Evolutionary conservation across 768 basidiomycete genomes (phyloP).

Genomic region (Psilocybe subaeruginosa): DNA sequence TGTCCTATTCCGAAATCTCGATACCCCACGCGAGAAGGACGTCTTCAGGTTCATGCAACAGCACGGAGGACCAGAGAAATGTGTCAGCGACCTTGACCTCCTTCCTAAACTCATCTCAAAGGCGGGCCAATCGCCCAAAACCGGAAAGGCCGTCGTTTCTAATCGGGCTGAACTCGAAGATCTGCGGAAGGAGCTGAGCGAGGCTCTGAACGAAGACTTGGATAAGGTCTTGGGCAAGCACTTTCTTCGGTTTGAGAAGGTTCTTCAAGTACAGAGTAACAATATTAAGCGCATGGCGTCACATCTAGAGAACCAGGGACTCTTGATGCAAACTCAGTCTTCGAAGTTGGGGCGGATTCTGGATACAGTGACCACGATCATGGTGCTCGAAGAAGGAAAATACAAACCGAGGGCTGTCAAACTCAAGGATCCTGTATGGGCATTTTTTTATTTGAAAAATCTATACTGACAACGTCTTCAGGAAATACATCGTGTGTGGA

Average conservation of each 20-base stretch:
- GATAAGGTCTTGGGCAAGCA: slow-evolving; percentile 10
- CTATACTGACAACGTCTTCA: neutral
- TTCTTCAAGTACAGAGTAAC: slow-evolving; percentile 13
- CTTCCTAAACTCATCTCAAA: slow-evolving; percentile 29
- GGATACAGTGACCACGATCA: slow-evolving; percentile 9
- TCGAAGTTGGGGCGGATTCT: slow-evolving; percentile 10
- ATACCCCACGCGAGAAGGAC: slow-evolving; percentile 35
- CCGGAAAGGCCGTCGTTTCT: neutral
- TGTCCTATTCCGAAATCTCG: slow-evolving; percentile 33
- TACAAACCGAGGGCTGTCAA: slow-evolving; percentile 7
- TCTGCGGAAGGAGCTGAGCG: slow-evolving; percentile 7
- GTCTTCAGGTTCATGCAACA: slow-evolving; percentile 31
- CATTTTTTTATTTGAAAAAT: neutral
- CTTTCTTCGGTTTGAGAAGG: slow-evolving; percentile 9
- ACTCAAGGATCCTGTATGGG: slow-evolving; percentile 11
- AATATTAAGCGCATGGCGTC: slow-evolving; percentile 9
- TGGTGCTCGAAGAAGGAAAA: slow-evolving; percentile 13
- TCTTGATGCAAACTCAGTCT: slow-evolving; percentile 2
- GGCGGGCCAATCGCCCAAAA: slow-evolving; percentile 20
- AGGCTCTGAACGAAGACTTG: slow-evolving; percentile 8
- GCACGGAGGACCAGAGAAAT: slow-evolving; percentile 33
- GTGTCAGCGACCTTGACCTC: slow-evolving; percentile 31
- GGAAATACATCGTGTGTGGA: slow-evolving; percentile 13
- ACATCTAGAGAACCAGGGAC: slow-evolving; percentile 10
- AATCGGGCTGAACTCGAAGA: slow-evolving; percentile 4